Conservation (phyloP, 371 early-diverging fungal genomes). For the Mortierella sp. region DNA sequence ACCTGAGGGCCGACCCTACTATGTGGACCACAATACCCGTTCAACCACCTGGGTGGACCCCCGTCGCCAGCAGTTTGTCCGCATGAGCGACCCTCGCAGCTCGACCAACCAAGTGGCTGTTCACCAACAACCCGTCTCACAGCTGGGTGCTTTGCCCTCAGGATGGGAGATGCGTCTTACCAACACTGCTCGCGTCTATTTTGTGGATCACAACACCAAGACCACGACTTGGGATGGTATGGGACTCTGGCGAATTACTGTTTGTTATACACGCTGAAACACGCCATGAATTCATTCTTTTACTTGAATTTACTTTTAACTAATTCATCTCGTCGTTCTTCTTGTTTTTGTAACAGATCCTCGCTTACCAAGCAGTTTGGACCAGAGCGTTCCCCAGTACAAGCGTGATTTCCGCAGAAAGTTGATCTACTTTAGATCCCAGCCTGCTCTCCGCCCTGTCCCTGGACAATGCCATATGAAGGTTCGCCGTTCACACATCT, state of each 20-base stretch:
- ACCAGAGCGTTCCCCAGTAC: conserved; percentile 96
- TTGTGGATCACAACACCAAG: conserved; percentile 95
- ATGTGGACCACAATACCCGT: conserved; percentile 97
- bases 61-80: conserved; percentile 74
- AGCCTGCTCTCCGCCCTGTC: conserved; percentile 89
- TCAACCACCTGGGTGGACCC: conserved; percentile 98
- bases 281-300: neutral
- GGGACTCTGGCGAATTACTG: too few species aligned
- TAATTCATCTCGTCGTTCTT: neutral
- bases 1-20: conserved; percentile 93
- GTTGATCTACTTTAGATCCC: conserved; percentile 94
- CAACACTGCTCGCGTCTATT: conserved; percentile 91
- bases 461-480: conserved; percentile 95
- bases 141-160: conserved; percentile 92
- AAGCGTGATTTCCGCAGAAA: conserved; percentile 98
- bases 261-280: too few species aligned
- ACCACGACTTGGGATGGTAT: conserved; percentile 97
- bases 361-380: conserved; percentile 92
- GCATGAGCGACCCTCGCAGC: conserved; percentile 52
- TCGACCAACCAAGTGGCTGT: conserved; percentile 74
- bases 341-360: too few species aligned
- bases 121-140: conserved; percentile 78
- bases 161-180: conserved; percentile 99
- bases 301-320: too few species aligned
- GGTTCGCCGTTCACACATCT: conserved; percentile 87